Base-by-base conservation (phyloP, 1,284 basidiomycete genomes). In the Ganoderma meredithae region DNA sequence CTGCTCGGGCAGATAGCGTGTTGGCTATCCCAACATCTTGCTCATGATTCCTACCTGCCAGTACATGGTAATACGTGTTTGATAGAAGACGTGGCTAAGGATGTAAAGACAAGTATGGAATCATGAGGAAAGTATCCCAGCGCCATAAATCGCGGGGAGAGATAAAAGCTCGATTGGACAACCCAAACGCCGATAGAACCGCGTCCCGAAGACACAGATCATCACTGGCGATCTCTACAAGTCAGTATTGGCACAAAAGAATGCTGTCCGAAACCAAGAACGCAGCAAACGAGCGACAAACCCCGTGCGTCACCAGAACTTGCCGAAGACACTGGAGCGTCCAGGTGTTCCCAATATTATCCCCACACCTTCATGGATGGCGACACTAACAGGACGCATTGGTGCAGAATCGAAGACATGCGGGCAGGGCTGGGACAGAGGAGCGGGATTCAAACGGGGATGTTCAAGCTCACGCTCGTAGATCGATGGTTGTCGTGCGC, bases 371-470 rank as follows among this genome's bases (percentile, higher is more conserved):
- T 88, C 88, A 72, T 90, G 88, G 33, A 93, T 88, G 19, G 90
- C 92, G 47, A 87, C 87, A 75, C 89, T 92, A 31, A 93, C 91
- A 2, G 91, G 90, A 25, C 90, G 81, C 88, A 93, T 91, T 8
- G 90, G 89, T 17, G 89, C 85, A 12, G 88, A 88, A 76, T 94
- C 92, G 71, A 86, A 92, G 0, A 92, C 89, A 77, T 94, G 92
- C 17, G 92, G 90, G 67, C 87, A 90, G 1, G 92, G 92, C 74
- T 93, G 90, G 5, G 84, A 82, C 25, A 94, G 80, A 1, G 88
- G 86, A 27, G 82, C 78, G 1, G 85, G 76, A 10, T 76, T 79
- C 15, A 89, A 75, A n/a, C 85, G 80, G 3, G 87, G 87, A 66
- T 83, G 83, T 63, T 87, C 85, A 62, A 93, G 81, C 69, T 93